phyloP scores from a whole-genome alignment of 352 stramenopile genomes.

The Globisporangium alternatum region DNA sequence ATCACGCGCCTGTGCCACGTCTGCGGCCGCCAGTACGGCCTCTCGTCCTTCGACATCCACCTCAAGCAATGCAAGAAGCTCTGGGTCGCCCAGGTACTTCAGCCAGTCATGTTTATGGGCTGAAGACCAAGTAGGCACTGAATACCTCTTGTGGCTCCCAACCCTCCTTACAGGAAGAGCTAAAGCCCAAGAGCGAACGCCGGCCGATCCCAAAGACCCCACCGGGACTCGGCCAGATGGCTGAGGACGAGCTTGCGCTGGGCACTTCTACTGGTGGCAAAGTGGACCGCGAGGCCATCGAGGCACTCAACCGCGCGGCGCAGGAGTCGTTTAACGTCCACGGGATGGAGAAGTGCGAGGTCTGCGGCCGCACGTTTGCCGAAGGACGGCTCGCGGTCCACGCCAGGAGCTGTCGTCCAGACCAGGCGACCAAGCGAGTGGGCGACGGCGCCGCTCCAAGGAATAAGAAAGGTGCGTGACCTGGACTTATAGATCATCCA shows the following conservation, averaged over 20 bases:
- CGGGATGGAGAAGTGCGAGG: constrained; percentile 78
- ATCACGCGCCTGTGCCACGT: constrained; percentile 79
- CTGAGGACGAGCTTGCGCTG: constrained; percentile 9
- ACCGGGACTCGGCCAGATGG: constrained; percentile 32
- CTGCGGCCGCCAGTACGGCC: constrained; percentile 71
- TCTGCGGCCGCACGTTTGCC: constrained; percentile 70
- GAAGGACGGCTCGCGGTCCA: constrained; percentile 73
- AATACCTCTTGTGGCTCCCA: neutral
- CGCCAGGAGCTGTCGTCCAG: constrained; percentile 50
- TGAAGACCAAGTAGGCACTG: neutral
- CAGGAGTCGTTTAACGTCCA: constrained; percentile 71
- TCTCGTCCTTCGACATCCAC: constrained; percentile 83
- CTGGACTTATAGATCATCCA: too few species aligned
- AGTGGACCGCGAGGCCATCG: constrained; percentile 55
- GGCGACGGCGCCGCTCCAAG: constrained; percentile 46
- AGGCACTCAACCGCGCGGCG: constrained; percentile 61
- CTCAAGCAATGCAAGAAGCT: constrained; percentile 85
- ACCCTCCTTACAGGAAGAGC: constrained; percentile 40
- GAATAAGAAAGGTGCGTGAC: constrained; percentile 48
- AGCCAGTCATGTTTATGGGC: neutral
- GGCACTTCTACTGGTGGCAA: constrained; percentile 14
- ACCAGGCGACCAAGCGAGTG: constrained; percentile 41
- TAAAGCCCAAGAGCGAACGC: constrained; percentile 59
- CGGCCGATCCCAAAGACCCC: constrained; percentile 66
- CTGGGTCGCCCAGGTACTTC: constrained; percentile 52